Conservation (phyloP, 31 red algal genomes). For the Bonnemaisonia californica region DNA sequence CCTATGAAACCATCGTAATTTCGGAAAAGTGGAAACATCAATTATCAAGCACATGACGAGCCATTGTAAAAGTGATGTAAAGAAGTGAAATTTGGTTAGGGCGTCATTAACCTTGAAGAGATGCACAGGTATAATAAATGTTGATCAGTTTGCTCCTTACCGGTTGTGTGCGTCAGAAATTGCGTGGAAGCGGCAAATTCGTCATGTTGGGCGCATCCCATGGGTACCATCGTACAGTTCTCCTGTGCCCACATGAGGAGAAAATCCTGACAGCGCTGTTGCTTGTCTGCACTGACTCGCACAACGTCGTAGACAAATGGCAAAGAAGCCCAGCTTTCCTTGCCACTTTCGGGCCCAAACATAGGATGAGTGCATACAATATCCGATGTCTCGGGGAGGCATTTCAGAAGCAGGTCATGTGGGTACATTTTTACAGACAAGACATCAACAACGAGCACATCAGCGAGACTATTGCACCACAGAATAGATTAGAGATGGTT, state of each 20-base stretch:
- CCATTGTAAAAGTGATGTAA: too few species aligned
- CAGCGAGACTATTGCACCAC: slow-evolving; percentile 55
- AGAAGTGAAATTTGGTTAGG: too few species aligned
- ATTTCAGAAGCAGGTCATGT: slow-evolving; percentile 70
- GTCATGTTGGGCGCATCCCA: slow-evolving; percentile 85
- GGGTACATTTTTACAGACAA: slow-evolving; percentile 96
- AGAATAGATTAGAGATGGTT: too few species aligned
- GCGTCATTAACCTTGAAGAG: too few species aligned
- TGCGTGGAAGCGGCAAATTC: slow-evolving; percentile 91
- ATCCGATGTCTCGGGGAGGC: slow-evolving; percentile 69
- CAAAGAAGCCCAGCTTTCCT: slow-evolving; percentile 72
- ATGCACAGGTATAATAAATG: neutral
- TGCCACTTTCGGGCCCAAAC: slow-evolving; percentile 96
- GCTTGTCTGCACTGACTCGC: slow-evolving; percentile 49
- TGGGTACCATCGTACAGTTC: slow-evolving; percentile 87
- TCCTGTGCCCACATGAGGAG: slow-evolving; percentile 76
- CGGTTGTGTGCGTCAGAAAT: slow-evolving; percentile 97
- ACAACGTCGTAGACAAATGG: slow-evolving; percentile 97
- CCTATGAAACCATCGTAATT: slow-evolving; percentile 31
- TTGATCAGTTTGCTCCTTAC: slow-evolving; percentile 26
- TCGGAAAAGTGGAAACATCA: neutral
- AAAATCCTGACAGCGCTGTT: slow-evolving; percentile 60
- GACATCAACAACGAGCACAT: slow-evolving; percentile 91
- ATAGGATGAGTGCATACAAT: slow-evolving; percentile 98
- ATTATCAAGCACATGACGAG: neutral